phyloP scores from a whole-genome alignment of 1,139 yeast species.

The Taphrina deformans region DNA sequence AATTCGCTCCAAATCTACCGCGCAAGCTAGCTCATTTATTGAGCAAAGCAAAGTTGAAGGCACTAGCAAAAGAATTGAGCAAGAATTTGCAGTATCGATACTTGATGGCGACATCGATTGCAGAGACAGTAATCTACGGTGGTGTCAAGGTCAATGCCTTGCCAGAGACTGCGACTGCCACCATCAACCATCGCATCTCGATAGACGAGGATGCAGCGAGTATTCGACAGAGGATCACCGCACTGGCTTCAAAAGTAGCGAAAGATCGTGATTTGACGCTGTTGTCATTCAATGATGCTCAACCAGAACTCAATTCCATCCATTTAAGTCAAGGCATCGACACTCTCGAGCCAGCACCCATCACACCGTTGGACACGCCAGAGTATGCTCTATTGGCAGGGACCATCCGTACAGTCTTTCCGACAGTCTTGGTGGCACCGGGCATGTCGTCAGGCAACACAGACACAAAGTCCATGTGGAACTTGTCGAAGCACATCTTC shows the following conservation, averaged over 20 bases:
- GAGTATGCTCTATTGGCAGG: constrained; percentile 61
- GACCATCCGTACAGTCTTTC: constrained; percentile 57
- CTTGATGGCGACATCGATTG: constrained; percentile 63
- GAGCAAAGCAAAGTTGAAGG: neutral
- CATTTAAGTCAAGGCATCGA: constrained; percentile 35
- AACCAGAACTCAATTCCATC: constrained; percentile 30
- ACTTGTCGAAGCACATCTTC: constrained; percentile 65
- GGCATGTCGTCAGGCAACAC: constrained; percentile 76
- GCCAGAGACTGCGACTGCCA: constrained; percentile 63
- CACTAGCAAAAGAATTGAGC: constrained; percentile 13
- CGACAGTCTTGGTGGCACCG: constrained; percentile 61
- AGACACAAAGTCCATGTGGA: constrained; percentile 79
- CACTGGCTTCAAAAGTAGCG: constrained; percentile 51
- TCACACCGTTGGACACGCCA: constrained; percentile 50
- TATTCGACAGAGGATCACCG: constrained; percentile 49
- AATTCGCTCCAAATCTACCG: neutral
- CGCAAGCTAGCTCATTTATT: neutral
- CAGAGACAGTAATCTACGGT: constrained; percentile 66
- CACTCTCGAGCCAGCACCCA: constrained; percentile 59
- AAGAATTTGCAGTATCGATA: constrained; percentile 44
- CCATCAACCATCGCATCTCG: constrained; percentile 62
- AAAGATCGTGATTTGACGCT: constrained; percentile 53
- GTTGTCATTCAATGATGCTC: constrained; percentile 44
- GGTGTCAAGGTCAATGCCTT: constrained; percentile 72
- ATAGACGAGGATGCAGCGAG: constrained; percentile 53